Evolutionary conservation across 2,329 filamentous ascomycete species (phyloP), one percentile per base, ranked within the genome.

Genomic region (Sporothrix brasiliensis): DNA sequence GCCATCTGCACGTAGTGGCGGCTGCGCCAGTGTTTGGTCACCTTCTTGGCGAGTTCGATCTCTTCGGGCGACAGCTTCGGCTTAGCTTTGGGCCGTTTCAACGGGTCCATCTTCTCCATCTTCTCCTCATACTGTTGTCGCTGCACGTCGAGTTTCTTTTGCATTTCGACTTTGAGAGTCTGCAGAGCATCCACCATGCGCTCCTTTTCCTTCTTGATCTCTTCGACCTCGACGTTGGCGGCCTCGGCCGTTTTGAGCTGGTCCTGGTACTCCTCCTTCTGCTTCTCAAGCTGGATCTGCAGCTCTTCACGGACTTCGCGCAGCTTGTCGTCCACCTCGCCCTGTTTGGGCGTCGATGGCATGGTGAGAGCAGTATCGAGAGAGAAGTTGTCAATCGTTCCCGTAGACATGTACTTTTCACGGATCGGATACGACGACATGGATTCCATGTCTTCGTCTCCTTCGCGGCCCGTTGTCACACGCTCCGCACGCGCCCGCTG

Each of bases 321-420:
- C 73, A 97, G 82, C 72, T 86, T 87, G 34, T 94, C 91, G 63
- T 94, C 93, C 0, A 89, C 87, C 70, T 94, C 92, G 30, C 86
- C 87, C 72, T 91, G 89, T 72, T 88, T 92, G 2, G 95, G 95
- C 0, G 94, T 98, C 0, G 93, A 96, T 1, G 95, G 95, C 85
- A 97, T 93, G 0, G 95, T 99, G 67, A 99, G 84, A 14, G 90
- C 91, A 1, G 95, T 99, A 78, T 99, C 95, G 19, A 99, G 84
- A 1, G 94, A 98, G 76, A 97, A 95, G 78, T 97, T 97, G 80
- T 99, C 95, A 68, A 98, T 86, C 0, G 94, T 97, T 1, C 94
- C 94, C 69, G 91, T 95, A 2, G 94, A 97, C 82, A 97, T 88
- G 79, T 98, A 98, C 77, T 98, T 98, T 76, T 99, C 95, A 67